Conservation (phyloP, 2,329 filamentous ascomycete genomes). For the Pestalotiopsis sp. region DNA sequence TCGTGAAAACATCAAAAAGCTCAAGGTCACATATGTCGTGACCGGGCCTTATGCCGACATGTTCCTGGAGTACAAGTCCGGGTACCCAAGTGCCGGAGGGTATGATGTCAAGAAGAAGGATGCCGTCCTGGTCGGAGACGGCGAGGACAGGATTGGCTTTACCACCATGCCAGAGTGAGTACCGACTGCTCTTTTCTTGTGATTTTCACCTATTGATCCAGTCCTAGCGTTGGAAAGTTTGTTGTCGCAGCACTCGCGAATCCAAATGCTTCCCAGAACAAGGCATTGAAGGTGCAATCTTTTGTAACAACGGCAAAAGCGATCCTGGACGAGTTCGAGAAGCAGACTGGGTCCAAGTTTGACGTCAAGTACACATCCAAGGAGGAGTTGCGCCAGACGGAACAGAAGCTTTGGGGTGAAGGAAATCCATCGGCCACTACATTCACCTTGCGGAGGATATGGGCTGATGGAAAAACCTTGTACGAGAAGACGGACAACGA, state of each 20-base stretch:
- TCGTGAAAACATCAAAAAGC: conserved; percentile 41
- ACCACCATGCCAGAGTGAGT: conserved; percentile 73
- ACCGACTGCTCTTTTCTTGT: too few relatives aligned
- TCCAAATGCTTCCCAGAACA: conserved; percentile 53
- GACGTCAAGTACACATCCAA: conserved; percentile 54
- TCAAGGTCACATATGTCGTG: conserved; percentile 62
- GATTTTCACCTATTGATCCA: neutral
- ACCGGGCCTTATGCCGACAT: conserved; percentile 63
- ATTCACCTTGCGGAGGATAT: conserved; percentile 68
- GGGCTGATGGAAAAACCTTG: conserved; percentile 71
- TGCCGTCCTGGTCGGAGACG: conserved; percentile 64
- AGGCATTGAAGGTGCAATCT: conserved; percentile 68
- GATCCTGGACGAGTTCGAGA: conserved; percentile 69
- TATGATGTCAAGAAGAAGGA: conserved; percentile 60
- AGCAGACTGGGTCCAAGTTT: conserved; percentile 63
- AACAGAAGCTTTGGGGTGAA: conserved; percentile 60
- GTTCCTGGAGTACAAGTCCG: conserved; percentile 46
- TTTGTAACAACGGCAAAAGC: conserved; percentile 66
- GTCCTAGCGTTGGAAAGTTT: conserved; percentile 62
- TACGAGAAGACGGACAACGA: conserved; percentile 71
- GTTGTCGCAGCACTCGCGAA: conserved; percentile 64
- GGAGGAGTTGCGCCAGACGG: conserved; percentile 53
- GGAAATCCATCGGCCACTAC: conserved; percentile 52
- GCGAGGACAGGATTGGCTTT: conserved; percentile 63
- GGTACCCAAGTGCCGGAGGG: conserved; percentile 47